phyloP scores from a whole-genome alignment of 345 rosid species.

The Capsella bursapastoris region DNA sequence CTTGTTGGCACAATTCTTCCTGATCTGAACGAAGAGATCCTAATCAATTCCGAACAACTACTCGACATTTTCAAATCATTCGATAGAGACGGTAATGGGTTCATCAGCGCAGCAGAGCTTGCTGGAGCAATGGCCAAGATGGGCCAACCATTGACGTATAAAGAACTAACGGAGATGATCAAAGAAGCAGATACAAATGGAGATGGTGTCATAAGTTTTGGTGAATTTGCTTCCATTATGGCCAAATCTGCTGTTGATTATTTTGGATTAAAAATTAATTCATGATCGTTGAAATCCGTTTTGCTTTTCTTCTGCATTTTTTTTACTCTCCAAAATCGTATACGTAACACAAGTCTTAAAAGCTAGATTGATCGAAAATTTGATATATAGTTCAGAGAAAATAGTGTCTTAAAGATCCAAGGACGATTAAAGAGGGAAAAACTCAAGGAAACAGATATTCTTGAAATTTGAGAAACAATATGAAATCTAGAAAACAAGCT shows the following conservation, averaged over 20 bases:
- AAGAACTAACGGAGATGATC: conserved; percentile 77
- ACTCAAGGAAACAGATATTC: conserved; percentile 29
- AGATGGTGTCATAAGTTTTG: conserved; percentile 80
- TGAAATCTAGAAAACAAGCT: conserved; percentile 68
- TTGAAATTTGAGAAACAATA: conserved; percentile 25
- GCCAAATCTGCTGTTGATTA: conserved; percentile 64
- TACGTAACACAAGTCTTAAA: neutral
- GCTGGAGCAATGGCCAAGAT: conserved; percentile 89
- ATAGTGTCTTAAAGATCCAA: conserved; percentile 15
- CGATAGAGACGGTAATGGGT: conserved; percentile 80
- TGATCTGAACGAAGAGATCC: conserved; percentile 54
- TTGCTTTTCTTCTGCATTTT: neutral
- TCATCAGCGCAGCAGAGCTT: conserved; percentile 75
- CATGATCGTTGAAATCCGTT: neutral
- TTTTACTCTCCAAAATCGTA: neutral
- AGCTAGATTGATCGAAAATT: conserved; percentile 21
- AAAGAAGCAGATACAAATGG: conserved; percentile 79
- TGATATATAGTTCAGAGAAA: conserved; percentile 30
- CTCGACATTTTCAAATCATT: conserved; percentile 66
- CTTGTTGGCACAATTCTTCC: conserved; percentile 66
- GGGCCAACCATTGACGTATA: conserved; percentile 81
- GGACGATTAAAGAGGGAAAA: conserved; percentile 20
- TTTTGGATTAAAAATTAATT: conserved; percentile 48
- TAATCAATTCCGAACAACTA: conserved; percentile 66
- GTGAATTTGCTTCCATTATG: conserved; percentile 75